phyloP scores from a whole-genome alignment of 768 basidiomycete species.

The Flagelloscypha sp. region DNA sequence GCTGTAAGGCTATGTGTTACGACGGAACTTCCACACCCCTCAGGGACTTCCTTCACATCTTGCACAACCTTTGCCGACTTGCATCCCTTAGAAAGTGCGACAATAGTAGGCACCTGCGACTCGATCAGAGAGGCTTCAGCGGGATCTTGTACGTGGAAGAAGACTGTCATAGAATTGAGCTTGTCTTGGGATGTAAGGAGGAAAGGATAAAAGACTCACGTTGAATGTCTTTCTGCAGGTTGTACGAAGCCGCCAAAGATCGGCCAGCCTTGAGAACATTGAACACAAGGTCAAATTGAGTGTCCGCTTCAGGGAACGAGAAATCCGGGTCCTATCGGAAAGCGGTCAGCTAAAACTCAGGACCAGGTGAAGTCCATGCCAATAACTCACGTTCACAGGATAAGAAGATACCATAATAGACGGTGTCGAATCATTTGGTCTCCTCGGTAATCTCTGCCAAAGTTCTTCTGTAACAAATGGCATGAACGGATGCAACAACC shows the following conservation, averaged over 20 bases:
- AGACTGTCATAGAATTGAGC: constrained; percentile 41
- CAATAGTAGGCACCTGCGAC: constrained; percentile 67
- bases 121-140: constrained; percentile 60
- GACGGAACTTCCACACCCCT: constrained; percentile 80
- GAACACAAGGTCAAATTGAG: constrained; percentile 82
- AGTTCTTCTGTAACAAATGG: constrained; percentile 98
- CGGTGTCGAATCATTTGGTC: constrained; percentile 71
- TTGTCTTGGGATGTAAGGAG: constrained; percentile 2
- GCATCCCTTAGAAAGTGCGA: constrained; percentile 82
- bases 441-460: constrained; percentile 91
- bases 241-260: constrained; percentile 84
- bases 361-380: neutral
- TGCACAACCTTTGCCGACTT: constrained; percentile 65
- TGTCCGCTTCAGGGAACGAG: constrained; percentile 65
- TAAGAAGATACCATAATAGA: constrained; percentile 88
- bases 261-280: constrained; percentile 69
- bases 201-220: constrained; percentile 31
- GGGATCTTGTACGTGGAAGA: constrained; percentile 60
- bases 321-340: constrained; percentile 47
- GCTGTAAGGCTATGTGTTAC: constrained; percentile 69
- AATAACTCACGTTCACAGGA: constrained; percentile 62
- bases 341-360: neutral
- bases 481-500: constrained; percentile 96
- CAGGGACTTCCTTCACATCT: constrained; percentile 60
- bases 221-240: constrained; percentile 78